These are phyloP conservation scores for Alternaria infectoria DNA, from an alignment of 2,329 filamentous ascomycete genomes.

Conservation along the genomic window DNA sequence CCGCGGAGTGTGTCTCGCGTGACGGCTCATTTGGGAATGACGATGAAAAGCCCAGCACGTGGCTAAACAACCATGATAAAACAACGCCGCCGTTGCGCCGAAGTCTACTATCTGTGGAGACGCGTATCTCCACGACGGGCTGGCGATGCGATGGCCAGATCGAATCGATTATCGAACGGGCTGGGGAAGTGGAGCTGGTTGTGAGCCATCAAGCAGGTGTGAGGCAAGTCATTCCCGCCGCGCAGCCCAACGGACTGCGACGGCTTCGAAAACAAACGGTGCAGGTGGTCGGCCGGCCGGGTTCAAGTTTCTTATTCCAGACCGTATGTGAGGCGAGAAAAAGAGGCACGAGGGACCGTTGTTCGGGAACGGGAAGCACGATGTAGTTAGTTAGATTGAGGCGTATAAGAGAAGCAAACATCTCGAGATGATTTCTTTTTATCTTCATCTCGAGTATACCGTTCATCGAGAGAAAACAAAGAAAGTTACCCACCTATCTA, in stretches of 20 bases:
- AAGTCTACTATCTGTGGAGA: background rate
- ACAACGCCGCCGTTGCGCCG: background rate
- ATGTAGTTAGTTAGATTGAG: background rate
- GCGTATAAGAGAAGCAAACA: conserved; percentile 1
- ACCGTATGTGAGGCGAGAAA: background rate
- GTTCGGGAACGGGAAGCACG: background rate
- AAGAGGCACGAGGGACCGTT: background rate
- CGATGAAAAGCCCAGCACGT: background rate
- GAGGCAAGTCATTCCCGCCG: background rate
- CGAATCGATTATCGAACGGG: background rate
- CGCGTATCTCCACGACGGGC: background rate
- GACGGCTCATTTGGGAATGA: background rate
- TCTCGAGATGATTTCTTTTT: background rate
- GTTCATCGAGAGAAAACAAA: background rate
- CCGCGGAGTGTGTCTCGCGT: background rate
- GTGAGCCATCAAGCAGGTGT: no score
- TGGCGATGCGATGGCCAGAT: background rate
- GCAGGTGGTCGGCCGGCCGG: background rate
- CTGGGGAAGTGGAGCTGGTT: background rate
- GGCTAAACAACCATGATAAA: background rate
- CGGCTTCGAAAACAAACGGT: background rate
- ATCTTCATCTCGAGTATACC: background rate
- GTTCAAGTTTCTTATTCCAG: background rate
- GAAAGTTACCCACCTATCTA: background rate
- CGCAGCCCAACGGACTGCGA: background rate